Evolutionary conservation across 805 yeast genomes (phyloP), one percentile per base, ranked within the genome.

Genomic region (Huiozyma sinensis): DNA sequence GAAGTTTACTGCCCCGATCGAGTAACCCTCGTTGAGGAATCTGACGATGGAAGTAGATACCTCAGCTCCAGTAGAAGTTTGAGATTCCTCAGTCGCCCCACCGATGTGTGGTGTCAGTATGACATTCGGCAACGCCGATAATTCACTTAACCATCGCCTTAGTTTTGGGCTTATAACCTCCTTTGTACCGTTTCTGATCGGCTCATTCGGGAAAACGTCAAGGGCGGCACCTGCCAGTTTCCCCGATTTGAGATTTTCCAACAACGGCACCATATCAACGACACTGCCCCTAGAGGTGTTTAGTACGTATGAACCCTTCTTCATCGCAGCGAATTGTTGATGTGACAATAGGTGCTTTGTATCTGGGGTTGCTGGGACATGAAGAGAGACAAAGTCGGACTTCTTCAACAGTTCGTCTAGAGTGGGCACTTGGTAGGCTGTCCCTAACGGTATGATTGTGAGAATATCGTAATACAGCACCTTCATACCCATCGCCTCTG

Each of bases 31-130:
- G 69, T 87, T 89, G 64, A 92, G 82, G 71, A 87, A 92, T 62
- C 84, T 85, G 52, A 87, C 73, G 57, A 90, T 73, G 30, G 94
- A 79, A 41, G 83, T 72, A 47, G 81, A 85, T 48, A 90, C 97
- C 71, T 92, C 97, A 47, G 87, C 72, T 68, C 97, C 97, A 59
- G 90, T 92, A 35, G 97, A 95, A 44, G 84, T 75, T 74, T 92
- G 97, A 31, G 97, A 97, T 72, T 90, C 98, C 68, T 89, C 97
- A 39, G 98, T 90, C 40, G 96, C 87, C 51, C 97, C 98, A 67
- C 98, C 98, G 56, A 90, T 90, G 64, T 90, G 97, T 28, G 98
- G 97, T 45, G 97, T 81, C 59, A 90, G 75, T 51, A 92, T 88
- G 49, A 90, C 79, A 68, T 90, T 92, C 69, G 89, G 79, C 62